Percentiles rank a stretch among this genome's conserved stretches.
Evolutionary conservation across 1,284 basidiomycete species (phyloP).

Genomic region (Fomitiporia mediterranea): DNA sequence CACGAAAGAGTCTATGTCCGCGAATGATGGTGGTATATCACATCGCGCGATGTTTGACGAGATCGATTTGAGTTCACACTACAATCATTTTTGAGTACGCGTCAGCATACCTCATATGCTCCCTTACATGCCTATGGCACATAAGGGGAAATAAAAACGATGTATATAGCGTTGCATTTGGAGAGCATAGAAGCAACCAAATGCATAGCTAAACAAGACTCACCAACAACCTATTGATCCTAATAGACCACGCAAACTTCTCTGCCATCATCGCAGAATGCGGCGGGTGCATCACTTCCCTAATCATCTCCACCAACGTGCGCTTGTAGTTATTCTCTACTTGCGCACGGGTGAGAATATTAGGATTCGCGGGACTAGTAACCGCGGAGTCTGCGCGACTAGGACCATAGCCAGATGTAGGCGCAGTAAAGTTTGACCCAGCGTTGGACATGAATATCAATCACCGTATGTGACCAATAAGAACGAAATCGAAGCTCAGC

Average conservation of each 20-base stretch:
- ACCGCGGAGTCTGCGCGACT: too few species aligned
- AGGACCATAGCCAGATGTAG: too few species aligned
- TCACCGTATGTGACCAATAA: too few species aligned
- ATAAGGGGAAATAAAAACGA: not conserved
- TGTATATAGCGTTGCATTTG: too few species aligned
- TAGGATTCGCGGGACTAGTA: too few species aligned
- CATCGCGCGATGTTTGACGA: not conserved
- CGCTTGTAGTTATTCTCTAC: not conserved
- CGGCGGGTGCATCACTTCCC: constrained; percentile 1
- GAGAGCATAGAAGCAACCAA: too few species aligned
- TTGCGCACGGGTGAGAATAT: too few species aligned
- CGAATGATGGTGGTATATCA: not conserved
- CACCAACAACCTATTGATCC: not conserved
- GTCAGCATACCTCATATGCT: not conserved
- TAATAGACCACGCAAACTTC: not conserved
- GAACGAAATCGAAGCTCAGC: too few species aligned
- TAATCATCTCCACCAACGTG: not conserved
- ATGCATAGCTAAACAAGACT: not conserved
- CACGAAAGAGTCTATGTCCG: not conserved
- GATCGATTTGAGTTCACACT: not conserved
- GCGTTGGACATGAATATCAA: too few species aligned
- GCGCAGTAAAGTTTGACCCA: too few species aligned
- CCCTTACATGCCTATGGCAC: not conserved
- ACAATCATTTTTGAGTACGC: not conserved
- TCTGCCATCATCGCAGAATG: not conserved